Percentiles rank a stretch among this genome's conserved stretches.
These are phyloP conservation scores for Mycena filopes DNA, from an alignment of 768 basidiomycete genomes.

Conservation along the genomic window DNA sequence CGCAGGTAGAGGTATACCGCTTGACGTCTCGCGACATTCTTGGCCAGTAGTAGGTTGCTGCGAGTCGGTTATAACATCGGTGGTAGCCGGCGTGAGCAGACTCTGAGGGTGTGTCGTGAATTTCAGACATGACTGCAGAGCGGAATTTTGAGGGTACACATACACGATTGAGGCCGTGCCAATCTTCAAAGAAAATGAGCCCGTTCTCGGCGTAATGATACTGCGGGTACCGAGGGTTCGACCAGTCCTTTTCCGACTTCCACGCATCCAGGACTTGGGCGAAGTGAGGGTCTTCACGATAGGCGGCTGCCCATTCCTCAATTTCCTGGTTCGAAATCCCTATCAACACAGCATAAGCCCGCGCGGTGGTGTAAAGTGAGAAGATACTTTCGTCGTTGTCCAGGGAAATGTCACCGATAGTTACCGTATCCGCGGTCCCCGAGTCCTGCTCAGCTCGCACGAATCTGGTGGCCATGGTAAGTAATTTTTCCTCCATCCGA, in stretches of 20 bases:
- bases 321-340: slow-evolving; percentile 6
- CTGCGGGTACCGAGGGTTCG: slow-evolving; percentile 15
- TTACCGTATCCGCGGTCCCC: no score
- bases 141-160: slow-evolving; percentile 40
- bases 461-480: background rate
- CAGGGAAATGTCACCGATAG: no score
- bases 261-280: background rate
- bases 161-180: slow-evolving; percentile 32
- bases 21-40: slow-evolving; percentile 41
- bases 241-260: background rate
- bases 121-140: slow-evolving; percentile 34
- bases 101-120: slow-evolving; percentile 36
- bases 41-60: slow-evolving; percentile 44
- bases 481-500: background rate
- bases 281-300: slow-evolving; percentile 3
- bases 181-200: slow-evolving; percentile 40
- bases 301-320: slow-evolving; percentile 4
- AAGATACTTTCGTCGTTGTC: no score
- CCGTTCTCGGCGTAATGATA: slow-evolving; percentile 23
- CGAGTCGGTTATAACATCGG: slow-evolving; percentile 38
- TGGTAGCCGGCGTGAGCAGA: slow-evolving; percentile 43
- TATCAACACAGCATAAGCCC: background rate
- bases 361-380: background rate
- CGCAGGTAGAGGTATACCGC: slow-evolving; percentile 36
- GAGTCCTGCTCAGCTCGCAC: slow-evolving; percentile 16